Evolutionary conservation across 208 protist genomes (phyloP), one percentile per base, ranked within the genome.

Genomic region (Angomonas ambiguus): DNA sequence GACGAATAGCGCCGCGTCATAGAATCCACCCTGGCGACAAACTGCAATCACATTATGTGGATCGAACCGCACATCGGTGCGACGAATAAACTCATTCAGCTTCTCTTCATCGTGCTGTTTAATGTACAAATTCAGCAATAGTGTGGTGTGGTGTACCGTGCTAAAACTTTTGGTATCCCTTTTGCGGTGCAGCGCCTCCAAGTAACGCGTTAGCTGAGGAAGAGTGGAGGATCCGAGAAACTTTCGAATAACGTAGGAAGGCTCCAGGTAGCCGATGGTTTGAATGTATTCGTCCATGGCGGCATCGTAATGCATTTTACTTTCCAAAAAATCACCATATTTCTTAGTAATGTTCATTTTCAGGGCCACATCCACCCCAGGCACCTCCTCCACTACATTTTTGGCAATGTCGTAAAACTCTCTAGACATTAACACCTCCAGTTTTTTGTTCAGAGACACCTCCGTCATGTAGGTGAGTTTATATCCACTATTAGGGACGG

Each of bases 121-220:
- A 27, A 95, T 98, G 83, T 99, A 99, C 76, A 96, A 98, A 60
- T 98, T 98, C 5, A 99, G 79, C 8, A 99, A 77, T 18, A 99
- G 82, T 5, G 97, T 98, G 0, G 98, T 99, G 80, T 99, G 97
- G 48, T 97, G 90, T 16, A 89, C 71, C 33, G 91, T 97, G 41
- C 94, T 95, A 38, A 69, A 42, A n/a, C 65, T 67, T 16, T 49
- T 67, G 45, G 55, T 59, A 62, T 88, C 72, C 22, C 73, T 65
- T 55, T 76, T 62, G 65, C 77, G 56, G 78, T 95, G 89, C 45
- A 96, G 72, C 48, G 82, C 88, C 77, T 98, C 91, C 1, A 99
- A 72, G 60, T 98, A 99, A 5, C 65, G 72, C 1, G 96, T 98
- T 1, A 99, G 84, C 51, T 98, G 96, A 48, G 85, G 62, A 58